A percentile compares a stretch with the other conserved stretches of the same genome.
Evolutionary conservation across 2,329 filamentous ascomycete genomes (phyloP).

Genomic region (Phialophora verrucosa): DNA sequence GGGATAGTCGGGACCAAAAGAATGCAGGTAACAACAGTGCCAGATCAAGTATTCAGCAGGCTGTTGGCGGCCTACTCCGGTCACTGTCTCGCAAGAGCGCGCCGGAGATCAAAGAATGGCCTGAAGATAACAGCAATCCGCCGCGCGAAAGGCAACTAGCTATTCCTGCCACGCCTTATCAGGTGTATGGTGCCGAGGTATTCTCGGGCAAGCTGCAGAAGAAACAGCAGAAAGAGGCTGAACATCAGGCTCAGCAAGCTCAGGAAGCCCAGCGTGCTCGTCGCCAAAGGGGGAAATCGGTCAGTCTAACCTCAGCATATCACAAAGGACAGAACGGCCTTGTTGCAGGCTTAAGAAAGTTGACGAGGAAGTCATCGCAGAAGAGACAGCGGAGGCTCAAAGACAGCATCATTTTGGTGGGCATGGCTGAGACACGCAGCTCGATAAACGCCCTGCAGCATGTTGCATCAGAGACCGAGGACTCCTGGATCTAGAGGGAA

Average conservation of each 20-base stretch:
- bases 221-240: conserved; percentile 28
- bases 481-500: conserved; percentile 25
- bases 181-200: conserved; percentile 46
- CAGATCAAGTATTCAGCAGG: conserved; percentile 32
- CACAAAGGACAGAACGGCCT: conserved; percentile 35
- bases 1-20: conserved; percentile 11
- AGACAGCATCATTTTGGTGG: conserved; percentile 49
- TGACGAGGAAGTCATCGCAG: conserved; percentile 45
- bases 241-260: conserved; percentile 6
- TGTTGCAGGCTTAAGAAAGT: conserved; percentile 43
- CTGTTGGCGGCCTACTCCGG: conserved; percentile 26
- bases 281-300: conserved; percentile 25
- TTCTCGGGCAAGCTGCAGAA: conserved; percentile 43
- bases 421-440: conserved; percentile 38
- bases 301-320: conserved; percentile 28
- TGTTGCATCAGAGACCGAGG: conserved; percentile 7
- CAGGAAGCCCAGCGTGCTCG: conserved; percentile 5
- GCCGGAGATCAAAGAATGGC: neutral
- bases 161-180: conserved; percentile 46
- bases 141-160: conserved; percentile 41
- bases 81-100: conserved; percentile 27
- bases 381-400: conserved; percentile 48
- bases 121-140: conserved; percentile 1
- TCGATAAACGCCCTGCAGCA: conserved; percentile 35
- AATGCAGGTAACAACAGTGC: conserved; percentile 18